Percentiles rank a stretch among this genome's conserved stretches.
Conservation (phyloP, 1,284 basidiomycete genomes). For the Moesziomyces antarcticus region DNA sequence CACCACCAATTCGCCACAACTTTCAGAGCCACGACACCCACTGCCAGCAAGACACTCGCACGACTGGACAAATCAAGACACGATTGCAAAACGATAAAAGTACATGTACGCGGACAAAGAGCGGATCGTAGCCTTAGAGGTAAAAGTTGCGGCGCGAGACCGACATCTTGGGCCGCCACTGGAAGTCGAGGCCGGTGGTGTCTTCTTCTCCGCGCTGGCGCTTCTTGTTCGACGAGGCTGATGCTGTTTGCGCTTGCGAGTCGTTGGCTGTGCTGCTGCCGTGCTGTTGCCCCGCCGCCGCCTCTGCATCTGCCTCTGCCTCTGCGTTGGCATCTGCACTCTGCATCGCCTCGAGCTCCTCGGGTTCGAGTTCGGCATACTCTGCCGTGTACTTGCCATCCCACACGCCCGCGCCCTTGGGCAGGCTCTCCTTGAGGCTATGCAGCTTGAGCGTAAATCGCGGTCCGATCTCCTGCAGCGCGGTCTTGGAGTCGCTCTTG, state of each 20-base stretch:
- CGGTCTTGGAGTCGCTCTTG: slow-evolving; percentile 80
- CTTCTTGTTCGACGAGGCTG: slow-evolving; percentile 19
- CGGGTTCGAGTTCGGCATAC: slow-evolving; percentile 51
- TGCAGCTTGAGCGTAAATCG: slow-evolving; percentile 94
- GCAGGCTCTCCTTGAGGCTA: slow-evolving; percentile 87
- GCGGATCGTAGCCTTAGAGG: slow-evolving; percentile 22
- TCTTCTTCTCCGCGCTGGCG: slow-evolving; percentile 52
- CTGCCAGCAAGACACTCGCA: not conserved
- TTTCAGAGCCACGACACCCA: too few species aligned
- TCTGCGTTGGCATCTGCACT: slow-evolving; percentile 9
- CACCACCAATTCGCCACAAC: too few species aligned
- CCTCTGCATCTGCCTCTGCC: slow-evolving; percentile 2
- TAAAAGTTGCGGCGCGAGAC: slow-evolving; percentile 60
- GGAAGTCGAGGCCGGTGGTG: slow-evolving; percentile 53
- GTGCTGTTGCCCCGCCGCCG: not conserved
- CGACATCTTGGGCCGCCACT: slow-evolving; percentile 66
- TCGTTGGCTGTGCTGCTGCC: not conserved
- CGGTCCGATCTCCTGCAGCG: slow-evolving; percentile 96
- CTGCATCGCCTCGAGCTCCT: slow-evolving; percentile 52
- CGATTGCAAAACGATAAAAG: slow-evolving; percentile 9
- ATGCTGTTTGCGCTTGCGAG: not conserved
- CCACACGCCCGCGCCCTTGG: slow-evolving; percentile 72
- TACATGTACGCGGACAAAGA: slow-evolving; percentile 2
- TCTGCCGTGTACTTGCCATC: slow-evolving; percentile 73
- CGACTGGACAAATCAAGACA: not conserved